These are phyloP conservation scores for Lipomyces kockii DNA, from an alignment of 805 yeast genomes.

Conservation along the genomic window DNA sequence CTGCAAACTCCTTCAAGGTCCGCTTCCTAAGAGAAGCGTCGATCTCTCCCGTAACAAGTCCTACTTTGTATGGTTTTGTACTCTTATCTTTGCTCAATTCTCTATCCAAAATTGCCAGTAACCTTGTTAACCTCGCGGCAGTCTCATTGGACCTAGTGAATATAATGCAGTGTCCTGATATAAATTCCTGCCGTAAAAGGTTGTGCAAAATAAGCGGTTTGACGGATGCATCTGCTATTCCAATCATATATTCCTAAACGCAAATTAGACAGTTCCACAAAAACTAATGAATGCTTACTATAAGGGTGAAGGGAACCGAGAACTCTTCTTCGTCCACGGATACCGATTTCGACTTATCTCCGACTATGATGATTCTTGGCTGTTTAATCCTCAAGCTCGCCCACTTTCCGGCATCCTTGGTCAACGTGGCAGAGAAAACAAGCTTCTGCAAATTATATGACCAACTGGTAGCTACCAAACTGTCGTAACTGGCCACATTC, in stretches of 20 bases:
- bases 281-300: constrained; percentile 11
- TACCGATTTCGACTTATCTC: constrained; percentile 47
- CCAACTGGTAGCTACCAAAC: constrained; percentile 22
- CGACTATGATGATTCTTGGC: constrained; percentile 78
- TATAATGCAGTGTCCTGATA: constrained; percentile 54
- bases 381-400: constrained; percentile 67
- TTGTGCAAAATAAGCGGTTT: constrained; percentile 78
- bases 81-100: constrained; percentile 35
- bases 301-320: constrained; percentile 46
- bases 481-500: neutral
- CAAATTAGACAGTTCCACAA: neutral
- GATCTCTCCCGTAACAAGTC: constrained; percentile 49
- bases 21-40: constrained; percentile 55
- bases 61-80: constrained; percentile 29
- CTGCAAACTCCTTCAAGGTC: constrained; percentile 63
- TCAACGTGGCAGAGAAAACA: constrained; percentile 89
- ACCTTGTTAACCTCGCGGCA: constrained; percentile 73
- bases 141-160: constrained; percentile 85
- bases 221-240: constrained; percentile 43
- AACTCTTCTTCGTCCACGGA: constrained; percentile 43
- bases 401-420: constrained; percentile 88
- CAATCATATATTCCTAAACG: constrained; percentile 45
- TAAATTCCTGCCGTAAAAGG: constrained; percentile 49
- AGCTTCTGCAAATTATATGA: constrained; percentile 56
- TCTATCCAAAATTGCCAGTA: constrained; percentile 54